Evolutionary conservation across 2,329 filamentous ascomycete species (phyloP), one percentile per base, ranked within the genome.

Genomic region (Corynespora cassiicola): DNA sequence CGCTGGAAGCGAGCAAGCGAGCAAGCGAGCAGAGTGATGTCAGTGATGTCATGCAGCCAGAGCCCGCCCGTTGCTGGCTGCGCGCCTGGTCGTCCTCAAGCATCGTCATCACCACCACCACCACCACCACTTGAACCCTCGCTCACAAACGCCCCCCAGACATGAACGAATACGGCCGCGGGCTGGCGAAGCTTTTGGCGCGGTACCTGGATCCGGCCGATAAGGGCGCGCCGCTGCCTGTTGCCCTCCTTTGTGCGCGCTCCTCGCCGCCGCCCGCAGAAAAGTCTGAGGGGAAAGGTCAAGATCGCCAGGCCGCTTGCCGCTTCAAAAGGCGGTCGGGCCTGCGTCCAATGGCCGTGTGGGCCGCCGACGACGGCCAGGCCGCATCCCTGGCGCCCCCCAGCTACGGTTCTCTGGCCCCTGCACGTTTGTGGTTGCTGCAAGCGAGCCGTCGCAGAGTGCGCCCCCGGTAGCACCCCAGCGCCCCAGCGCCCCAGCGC

Each of bases 301-400:
- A 38, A 21, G 47, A 61, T 58, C 53, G 45, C 35, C 47, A 41
- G 40, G 41, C 50, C 42, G 48, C 37, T 44, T 57, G 42, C 49
- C 54, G 45, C 39, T 48, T 43, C 17, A 52, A 59, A 58, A 49
- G 47, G 52, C 60, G 45, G 54, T 59, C 48, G 50, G 23, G 18
- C 22, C 21, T 26, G 18, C 15, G 19, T 17, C 58, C 56, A 63
- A 61, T 61, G 39, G 4, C 31, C 18, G 21, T 12, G 14, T 21
- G 25, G 8, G 18, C 27, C n/a, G 11, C 8, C 14, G 36, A n/a
- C n/a, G n/a, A n/a, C n/a, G 47, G 36, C 47, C 44, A 48, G 39
- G 39, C 34, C 49, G 33, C 31, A 51, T 45, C 50, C 41, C 36
- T 24, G 47, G 21, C 35, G 33, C 39, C 36, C 15, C 11, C 12